phyloP scores from a whole-genome alignment of 495 filamentous ascomycete species.

The Xylaria acuta region DNA sequence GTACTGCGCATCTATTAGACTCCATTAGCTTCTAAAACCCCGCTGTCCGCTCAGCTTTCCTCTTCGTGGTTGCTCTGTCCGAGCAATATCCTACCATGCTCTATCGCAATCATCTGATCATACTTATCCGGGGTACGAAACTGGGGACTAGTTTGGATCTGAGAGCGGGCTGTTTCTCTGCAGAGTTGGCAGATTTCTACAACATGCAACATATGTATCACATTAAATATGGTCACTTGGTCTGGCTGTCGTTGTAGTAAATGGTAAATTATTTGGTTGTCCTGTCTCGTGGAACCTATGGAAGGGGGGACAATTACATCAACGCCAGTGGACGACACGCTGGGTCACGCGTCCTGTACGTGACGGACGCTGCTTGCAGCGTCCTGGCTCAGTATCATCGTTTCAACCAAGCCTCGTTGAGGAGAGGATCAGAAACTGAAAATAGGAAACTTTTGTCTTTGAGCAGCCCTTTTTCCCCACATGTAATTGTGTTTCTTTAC shows the following conservation, averaged over 20 bases:
- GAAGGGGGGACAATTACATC: background rate
- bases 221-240: background rate
- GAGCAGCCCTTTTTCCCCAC: background rate
- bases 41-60: background rate
- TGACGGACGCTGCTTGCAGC: background rate
- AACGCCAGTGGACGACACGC: background rate
- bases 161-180: background rate
- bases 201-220: background rate
- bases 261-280: background rate
- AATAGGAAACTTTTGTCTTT: conserved; percentile 16
- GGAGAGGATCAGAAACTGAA: background rate
- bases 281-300: background rate
- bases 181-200: background rate
- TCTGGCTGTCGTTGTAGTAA: background rate
- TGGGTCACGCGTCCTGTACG: background rate
- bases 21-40: background rate
- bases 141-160: background rate
- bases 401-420: background rate
- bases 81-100: background rate
- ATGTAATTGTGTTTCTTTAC: background rate
- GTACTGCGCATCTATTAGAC: background rate
- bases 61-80: background rate
- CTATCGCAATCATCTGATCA: background rate
- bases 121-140: background rate
- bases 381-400: conserved; percentile 4